phyloP scores from a whole-genome alignment of 768 basidiomycete species.

The Lactarius tabidus region DNA sequence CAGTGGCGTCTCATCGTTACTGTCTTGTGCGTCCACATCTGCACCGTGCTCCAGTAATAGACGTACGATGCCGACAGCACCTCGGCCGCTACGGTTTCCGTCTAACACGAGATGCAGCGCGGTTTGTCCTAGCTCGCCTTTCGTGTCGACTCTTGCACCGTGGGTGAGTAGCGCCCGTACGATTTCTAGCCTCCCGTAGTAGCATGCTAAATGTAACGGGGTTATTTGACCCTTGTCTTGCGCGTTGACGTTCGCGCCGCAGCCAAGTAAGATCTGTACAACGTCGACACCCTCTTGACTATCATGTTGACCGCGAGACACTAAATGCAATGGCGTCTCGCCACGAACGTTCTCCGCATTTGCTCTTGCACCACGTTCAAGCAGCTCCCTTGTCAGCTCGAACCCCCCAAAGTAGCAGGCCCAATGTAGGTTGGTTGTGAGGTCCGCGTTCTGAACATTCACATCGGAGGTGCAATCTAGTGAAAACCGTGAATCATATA shows the following conservation, averaged over 20 bases:
- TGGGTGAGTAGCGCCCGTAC: not conserved
- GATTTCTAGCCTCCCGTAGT: not conserved
- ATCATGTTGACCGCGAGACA: no score
- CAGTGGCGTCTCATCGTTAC: not conserved
- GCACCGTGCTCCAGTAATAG: not conserved
- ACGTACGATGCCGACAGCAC: not conserved
- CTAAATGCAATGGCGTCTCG: no score
- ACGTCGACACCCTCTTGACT: not conserved
- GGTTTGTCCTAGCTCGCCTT: not conserved
- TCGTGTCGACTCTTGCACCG: not conserved
- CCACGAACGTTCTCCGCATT: no score
- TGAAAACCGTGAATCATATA: no score
- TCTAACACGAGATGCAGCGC: not conserved
- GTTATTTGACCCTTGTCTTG: not conserved
- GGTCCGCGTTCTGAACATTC: no score
- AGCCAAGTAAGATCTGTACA: not conserved
- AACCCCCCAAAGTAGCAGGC: no score
- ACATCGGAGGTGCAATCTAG: no score
- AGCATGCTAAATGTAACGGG: not conserved
- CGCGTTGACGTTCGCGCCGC: not conserved
- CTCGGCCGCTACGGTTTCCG: not conserved
- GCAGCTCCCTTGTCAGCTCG: no score
- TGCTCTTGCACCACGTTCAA: no score
- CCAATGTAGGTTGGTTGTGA: no score
- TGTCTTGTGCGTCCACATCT: not conserved